Evolutionary conservation across 768 basidiomycete species (phyloP).

Genomic region (Amanita pallidorosea): DNA sequence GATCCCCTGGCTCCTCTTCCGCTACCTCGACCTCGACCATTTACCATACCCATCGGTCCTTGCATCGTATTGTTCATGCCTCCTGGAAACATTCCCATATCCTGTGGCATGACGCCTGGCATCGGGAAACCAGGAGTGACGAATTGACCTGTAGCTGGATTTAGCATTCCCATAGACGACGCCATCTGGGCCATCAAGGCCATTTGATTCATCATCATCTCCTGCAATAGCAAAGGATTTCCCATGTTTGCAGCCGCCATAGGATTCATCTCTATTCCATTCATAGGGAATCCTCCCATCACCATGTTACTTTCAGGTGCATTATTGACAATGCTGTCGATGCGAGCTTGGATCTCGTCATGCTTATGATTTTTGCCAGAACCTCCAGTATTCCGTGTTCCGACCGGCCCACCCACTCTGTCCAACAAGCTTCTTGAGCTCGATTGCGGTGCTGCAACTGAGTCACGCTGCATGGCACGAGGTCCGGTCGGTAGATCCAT

Average conservation of each 20-base stretch:
- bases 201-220: slow-evolving; percentile 90
- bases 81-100: slow-evolving; percentile 40
- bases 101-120: slow-evolving; percentile 41
- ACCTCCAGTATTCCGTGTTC: slow-evolving; percentile 19
- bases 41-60: slow-evolving; percentile 16
- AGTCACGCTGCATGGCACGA: slow-evolving; percentile 62
- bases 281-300: slow-evolving; percentile 35
- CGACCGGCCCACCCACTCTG: slow-evolving; percentile 56
- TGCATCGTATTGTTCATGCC: slow-evolving; percentile 16
- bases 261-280: slow-evolving; percentile 54
- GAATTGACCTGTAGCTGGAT: slow-evolving; percentile 46
- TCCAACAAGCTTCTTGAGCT: slow-evolving; percentile 66
- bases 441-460: slow-evolving; percentile 14
- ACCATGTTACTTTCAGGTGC: slow-evolving; percentile 48
- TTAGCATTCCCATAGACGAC: slow-evolving; percentile 69
- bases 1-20: slow-evolving; percentile 34
- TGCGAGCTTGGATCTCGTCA: slow-evolving; percentile 71
- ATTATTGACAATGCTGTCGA: slow-evolving; percentile 63
- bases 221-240: slow-evolving; percentile 70
- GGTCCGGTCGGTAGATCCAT: slow-evolving; percentile 79
- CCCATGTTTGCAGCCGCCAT: slow-evolving; percentile 40
- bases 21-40: slow-evolving; percentile 30
- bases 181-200: slow-evolving; percentile 92
- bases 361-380: slow-evolving; percentile 27
- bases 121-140: slow-evolving; percentile 46